Evolutionary conservation across 2,329 filamentous ascomycete genomes (phyloP), one percentile per base, ranked within the genome.

Genomic region (Pyrenophora graminea): DNA sequence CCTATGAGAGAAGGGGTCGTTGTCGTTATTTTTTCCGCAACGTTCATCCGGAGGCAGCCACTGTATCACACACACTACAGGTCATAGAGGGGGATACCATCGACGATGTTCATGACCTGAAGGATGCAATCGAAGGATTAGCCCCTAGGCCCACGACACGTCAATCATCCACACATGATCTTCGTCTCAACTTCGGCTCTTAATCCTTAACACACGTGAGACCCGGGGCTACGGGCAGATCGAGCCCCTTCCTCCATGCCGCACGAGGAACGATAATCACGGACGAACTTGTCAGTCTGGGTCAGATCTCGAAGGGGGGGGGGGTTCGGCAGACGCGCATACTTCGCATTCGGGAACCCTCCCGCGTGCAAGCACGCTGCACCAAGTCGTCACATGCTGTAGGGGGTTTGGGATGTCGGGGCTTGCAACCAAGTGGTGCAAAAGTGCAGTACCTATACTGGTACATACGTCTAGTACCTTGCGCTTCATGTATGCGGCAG

Each of bases 111-210:
- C 23, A 51, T 36, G 19, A 46, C 34, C 50, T 39, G 39, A 46
- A 56, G 52, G 37, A 48, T 48, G 45, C 37, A 17, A 37, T 43
- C 48, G 46, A 36, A 50, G 51, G 18, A 31, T 46, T 48, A 51
- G 23, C 46, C 55, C 51, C 40, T 46, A n/a, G 45, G 54, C 55
- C 47, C 45, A 45, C 48, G 38, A 53, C 51, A 52, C 56, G 51
- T 55, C 51, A 50, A 38, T 49, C 47, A 49, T 41, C 45, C 45
- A 57, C 41, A 43, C 43, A 55, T 50, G 58, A 56, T 57, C 46
- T 47, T 56, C 56, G 41, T 53, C 45, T 56, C 51, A 53, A 58
- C 41, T 49, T 50, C 62, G 61, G 55, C 39, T 55, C 56, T 39
- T 55, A 47, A 33, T 53, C 50, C 51, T 42, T 41, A 51, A 46